Evolutionary conservation across 1,139 yeast genomes (phyloP).

Genomic region (Suhomyces bribrorum): DNA sequence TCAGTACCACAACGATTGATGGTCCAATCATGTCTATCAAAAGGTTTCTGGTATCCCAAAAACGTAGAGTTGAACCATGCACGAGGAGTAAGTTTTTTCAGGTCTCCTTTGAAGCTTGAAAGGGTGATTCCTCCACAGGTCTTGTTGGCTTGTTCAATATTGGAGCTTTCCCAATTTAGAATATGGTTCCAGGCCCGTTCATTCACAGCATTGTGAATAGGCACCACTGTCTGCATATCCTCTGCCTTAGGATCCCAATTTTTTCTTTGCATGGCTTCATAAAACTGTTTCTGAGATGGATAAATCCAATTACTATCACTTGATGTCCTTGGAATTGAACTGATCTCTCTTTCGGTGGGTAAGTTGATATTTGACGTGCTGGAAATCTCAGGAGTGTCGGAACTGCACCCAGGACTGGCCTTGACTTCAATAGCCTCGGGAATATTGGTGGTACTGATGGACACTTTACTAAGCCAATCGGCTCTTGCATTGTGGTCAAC

Average conservation of each 20-base stretch:
- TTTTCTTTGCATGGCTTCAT: slow-evolving; percentile 89
- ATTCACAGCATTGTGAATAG: slow-evolving; percentile 91
- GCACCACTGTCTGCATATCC: slow-evolving; percentile 91
- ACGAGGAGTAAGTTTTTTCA: slow-evolving; percentile 80
- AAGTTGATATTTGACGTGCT: slow-evolving; percentile 31
- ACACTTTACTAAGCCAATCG: slow-evolving; percentile 28
- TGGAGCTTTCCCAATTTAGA: slow-evolving; percentile 72
- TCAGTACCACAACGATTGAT: slow-evolving; percentile 83
- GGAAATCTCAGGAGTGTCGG: slow-evolving; percentile 7
- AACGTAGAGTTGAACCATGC: slow-evolving; percentile 71
- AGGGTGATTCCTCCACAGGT: slow-evolving; percentile 83
- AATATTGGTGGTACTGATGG: slow-evolving; percentile 28
- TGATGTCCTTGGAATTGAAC: slow-evolving; percentile 83
- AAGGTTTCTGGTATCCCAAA: slow-evolving; percentile 73
- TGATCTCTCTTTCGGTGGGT: slow-evolving; percentile 71
- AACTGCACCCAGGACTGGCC: slow-evolving; percentile 40
- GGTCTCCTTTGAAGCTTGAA: slow-evolving; percentile 87
- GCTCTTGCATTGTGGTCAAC: slow-evolving; percentile 26
- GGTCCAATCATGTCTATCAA: slow-evolving; percentile 96
- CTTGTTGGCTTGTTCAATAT: slow-evolving; percentile 49
- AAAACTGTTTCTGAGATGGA: slow-evolving; percentile 94
- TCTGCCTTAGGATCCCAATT: slow-evolving; percentile 79
- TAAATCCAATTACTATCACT: slow-evolving; percentile 77
- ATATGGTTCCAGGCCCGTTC: slow-evolving; percentile 92
- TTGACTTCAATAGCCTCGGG: slow-evolving; percentile 43